Percentiles rank a stretch among this genome's conserved stretches.
phyloP scores from a whole-genome alignment of 371 early-diverging fungal genomes.

The Mucor irregularis region DNA sequence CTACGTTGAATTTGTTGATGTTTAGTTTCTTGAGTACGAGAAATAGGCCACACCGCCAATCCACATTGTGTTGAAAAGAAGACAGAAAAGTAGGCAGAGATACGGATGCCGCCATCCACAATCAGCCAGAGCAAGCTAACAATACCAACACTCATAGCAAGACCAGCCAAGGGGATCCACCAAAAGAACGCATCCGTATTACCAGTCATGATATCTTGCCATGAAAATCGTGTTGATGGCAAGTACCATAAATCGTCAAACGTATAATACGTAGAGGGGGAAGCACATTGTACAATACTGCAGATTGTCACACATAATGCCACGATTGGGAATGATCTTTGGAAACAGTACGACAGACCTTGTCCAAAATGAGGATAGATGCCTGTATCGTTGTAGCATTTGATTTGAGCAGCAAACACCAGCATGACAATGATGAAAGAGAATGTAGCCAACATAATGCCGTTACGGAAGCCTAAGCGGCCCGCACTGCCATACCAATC shows the following conservation, averaged over 20 bases:
- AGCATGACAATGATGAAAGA: conserved; percentile 67
- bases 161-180: conserved; percentile 60
- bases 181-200: conserved; percentile 64
- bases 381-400: conserved; percentile 58
- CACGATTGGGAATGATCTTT: conserved; percentile 37
- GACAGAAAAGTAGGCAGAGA: neutral
- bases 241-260: conserved; percentile 33
- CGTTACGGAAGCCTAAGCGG: conserved; percentile 70
- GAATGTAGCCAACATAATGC: conserved; percentile 69
- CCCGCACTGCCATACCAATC: conserved; percentile 80
- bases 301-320: conserved; percentile 30
- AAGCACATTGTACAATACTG: conserved; percentile 33
- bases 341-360: conserved; percentile 43
- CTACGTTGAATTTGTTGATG: conserved; percentile 52
- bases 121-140: conserved; percentile 52
- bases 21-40: conserved; percentile 30
- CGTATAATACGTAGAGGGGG: conserved; percentile 23
- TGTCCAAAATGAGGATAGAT: conserved; percentile 53
- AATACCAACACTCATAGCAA: conserved; percentile 54
- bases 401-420: conserved; percentile 63
- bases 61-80: conserved; percentile 12
- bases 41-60: conserved; percentile 10
- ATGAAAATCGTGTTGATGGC: conserved; percentile 26
- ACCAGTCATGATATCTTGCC: conserved; percentile 54
- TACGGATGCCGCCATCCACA: conserved; percentile 23